Percentiles rank a stretch among this genome's conserved stretches.
phyloP scores from a whole-genome alignment of 371 early-diverging fungal species.

The Mucor sp. region DNA sequence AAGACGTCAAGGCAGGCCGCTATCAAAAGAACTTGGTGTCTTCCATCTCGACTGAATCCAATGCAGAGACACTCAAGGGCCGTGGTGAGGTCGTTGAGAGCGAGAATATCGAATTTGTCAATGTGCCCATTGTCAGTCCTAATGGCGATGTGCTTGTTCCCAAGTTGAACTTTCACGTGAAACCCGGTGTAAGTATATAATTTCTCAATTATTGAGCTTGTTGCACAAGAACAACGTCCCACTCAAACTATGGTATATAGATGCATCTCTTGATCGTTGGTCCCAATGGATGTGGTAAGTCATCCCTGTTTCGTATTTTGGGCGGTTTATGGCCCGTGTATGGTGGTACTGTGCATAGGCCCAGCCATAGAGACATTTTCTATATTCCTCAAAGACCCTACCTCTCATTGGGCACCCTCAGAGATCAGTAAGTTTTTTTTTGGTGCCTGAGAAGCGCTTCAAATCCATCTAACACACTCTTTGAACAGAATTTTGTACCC shows the following conservation, averaged over 20 bases:
- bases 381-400: constrained; percentile 98
- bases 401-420: constrained; percentile 89
- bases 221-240: neutral
- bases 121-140: constrained; percentile 95
- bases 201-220: neutral
- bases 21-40: constrained; percentile 70
- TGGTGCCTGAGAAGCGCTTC: too few species aligned
- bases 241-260: constrained; percentile 8
- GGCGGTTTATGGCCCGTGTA: constrained; percentile 95
- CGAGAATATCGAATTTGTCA: constrained; percentile 82
- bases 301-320: constrained; percentile 93
- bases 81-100: constrained; percentile 72
- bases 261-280: constrained; percentile 95
- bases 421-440: constrained; percentile 81
- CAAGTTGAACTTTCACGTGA: constrained; percentile 84
- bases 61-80: constrained; percentile 61
- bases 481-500: constrained; percentile 77
- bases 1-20: constrained; percentile 76
- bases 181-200: constrained; percentile 72
- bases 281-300: constrained; percentile 95
- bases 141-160: constrained; percentile 95
- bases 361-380: constrained; percentile 84
- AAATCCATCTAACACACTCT: neutral
- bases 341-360: constrained; percentile 85
- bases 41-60: constrained; percentile 57